A percentile compares a stretch with the other conserved stretches of the same genome.
Conservation (phyloP, 768 basidiomycete species). For the Mycena indigotica region DNA sequence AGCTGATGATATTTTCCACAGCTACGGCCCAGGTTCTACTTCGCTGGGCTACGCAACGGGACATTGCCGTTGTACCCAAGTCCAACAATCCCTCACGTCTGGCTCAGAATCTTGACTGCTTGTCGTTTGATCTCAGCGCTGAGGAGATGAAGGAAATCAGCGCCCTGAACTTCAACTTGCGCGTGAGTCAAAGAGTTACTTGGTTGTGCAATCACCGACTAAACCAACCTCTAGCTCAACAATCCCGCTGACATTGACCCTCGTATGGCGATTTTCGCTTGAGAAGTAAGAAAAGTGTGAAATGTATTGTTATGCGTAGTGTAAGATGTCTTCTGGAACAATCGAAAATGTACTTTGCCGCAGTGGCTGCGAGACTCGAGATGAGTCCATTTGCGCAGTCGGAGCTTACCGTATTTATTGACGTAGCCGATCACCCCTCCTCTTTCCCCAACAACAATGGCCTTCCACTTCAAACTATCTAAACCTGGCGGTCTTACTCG, state of each 20-base stretch:
- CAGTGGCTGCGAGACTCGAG: slow-evolving; percentile 7
- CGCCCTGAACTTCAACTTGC: slow-evolving; percentile 55
- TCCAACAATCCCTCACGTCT: slow-evolving; percentile 51
- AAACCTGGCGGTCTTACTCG: slow-evolving; percentile 61
- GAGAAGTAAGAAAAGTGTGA: slow-evolving; percentile 6
- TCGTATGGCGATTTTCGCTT: slow-evolving; percentile 72
- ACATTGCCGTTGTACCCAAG: slow-evolving; percentile 76
- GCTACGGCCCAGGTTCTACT: slow-evolving; percentile 71
- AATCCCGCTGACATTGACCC: slow-evolving; percentile 70
- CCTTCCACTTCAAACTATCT: slow-evolving; percentile 65
- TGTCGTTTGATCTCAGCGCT: slow-evolving; percentile 50
- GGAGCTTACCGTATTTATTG: slow-evolving; percentile 1
- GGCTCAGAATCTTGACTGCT: slow-evolving; percentile 54
- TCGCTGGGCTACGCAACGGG: slow-evolving; percentile 78
- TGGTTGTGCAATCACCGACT: slow-evolving; percentile 12
- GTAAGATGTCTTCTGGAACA: slow-evolving; percentile 13
- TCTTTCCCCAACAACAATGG: slow-evolving; percentile 39
- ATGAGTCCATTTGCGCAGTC: slow-evolving; percentile 12
- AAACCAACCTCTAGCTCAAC: slow-evolving; percentile 56
- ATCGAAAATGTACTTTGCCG: slow-evolving; percentile 9
- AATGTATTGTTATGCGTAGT: not conserved
- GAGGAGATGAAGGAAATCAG: slow-evolving; percentile 50
- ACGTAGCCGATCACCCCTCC: not conserved
- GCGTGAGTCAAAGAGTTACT: slow-evolving; percentile 45
- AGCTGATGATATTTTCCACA: slow-evolving; percentile 1